These are phyloP conservation scores for Epichloe bromicola DNA, from an alignment of 2,329 filamentous ascomycete genomes.

Conservation along the genomic window DNA sequence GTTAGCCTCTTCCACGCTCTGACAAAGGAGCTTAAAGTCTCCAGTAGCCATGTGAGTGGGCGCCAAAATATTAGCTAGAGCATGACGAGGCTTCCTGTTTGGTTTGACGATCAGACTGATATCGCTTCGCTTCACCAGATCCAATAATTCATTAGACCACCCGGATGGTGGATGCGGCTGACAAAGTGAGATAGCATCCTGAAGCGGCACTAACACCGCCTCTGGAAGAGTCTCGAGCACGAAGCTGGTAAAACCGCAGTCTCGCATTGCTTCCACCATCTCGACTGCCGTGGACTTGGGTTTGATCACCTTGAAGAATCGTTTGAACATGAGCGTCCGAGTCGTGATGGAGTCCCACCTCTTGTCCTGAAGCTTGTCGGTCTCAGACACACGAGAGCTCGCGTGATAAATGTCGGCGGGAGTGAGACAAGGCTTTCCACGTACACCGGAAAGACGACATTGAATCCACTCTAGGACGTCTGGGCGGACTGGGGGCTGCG, in stretches of 20 bases:
- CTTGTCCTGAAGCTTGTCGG: constrained; percentile 22
- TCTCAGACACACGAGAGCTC: constrained; percentile 21
- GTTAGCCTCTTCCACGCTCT: constrained; percentile 46
- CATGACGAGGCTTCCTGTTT: constrained; percentile 15
- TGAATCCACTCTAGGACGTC: constrained; percentile 43
- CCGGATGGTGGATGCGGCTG: constrained; percentile 68
- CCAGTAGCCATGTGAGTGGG: constrained; percentile 54
- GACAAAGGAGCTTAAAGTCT: constrained; percentile 70
- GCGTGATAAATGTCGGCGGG: constrained; percentile 32
- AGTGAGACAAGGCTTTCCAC: constrained; percentile 26
- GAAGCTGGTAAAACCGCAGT: constrained; percentile 51
- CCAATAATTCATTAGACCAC: constrained; percentile 60
- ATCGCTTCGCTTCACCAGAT: constrained; percentile 70
- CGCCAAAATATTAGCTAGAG: constrained; percentile 29
- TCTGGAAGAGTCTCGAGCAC: constrained; percentile 77
- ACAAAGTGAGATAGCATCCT: constrained; percentile 73
- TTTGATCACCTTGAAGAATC: constrained; percentile 48
- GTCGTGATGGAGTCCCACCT: constrained; percentile 42
- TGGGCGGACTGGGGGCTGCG: constrained; percentile 21
- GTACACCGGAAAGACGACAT: constrained; percentile 27
- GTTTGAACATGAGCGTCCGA: constrained; percentile 56
- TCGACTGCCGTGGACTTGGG: constrained; percentile 40
- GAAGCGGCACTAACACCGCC: constrained; percentile 64
- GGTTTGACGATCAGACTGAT: constrained; percentile 52
- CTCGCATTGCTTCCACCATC: constrained; percentile 61